Base-by-base conservation (phyloP, 495 filamentous ascomycete species). In the Penicillium malachiteum region DNA sequence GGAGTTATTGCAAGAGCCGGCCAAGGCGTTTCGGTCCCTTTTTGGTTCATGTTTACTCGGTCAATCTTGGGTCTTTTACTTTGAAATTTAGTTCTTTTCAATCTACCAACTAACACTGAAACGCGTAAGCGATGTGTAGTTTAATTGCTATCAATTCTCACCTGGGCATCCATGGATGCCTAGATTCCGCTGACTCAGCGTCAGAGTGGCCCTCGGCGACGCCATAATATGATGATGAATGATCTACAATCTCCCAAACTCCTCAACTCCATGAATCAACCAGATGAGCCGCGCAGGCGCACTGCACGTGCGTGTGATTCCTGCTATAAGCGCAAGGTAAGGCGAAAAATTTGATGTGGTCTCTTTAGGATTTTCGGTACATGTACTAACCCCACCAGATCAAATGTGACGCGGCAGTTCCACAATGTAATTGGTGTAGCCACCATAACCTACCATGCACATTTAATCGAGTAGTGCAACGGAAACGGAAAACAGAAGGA, bases 351-450 rank as follows among this genome's bases (percentile, higher is more conserved):
- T 26, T 4, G 4, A 26, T 26, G 21, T 41, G 17, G 13, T 18
- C 18, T 41, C 38, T 18, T 7, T 37, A 17, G 33, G 17, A 43
- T 33, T 26, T 26, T 26, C 2, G 21, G 21, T 26, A 4, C 21
- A 26, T 33, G 32, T 47, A 21, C 17, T 38, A 16, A 47, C 55
- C 9, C 1, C 8, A 31, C 49, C 48, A 82, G 78, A 82, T 82
- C 48, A 78, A 79, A 74, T 82, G 79, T 52, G 79, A 82, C 53
- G 68, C 65, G 10, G 72, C 65, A 7, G 39, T 64, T 3, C 71
- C 71, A 4, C 54, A 70, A 47, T 82, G 79, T 67, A 77, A 82
- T 61, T 82, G 79, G 79, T 82, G 79, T 52, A 71, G 68, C 48
- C 77, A 81, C 57, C 79, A 82, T 56, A 65, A 74, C 47, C 69